Percentiles rank a stretch among this genome's conserved stretches.
These are phyloP conservation scores for Tillandsia fasciculata DNA, from an alignment of 176 grass and related monocot species.

Conservation along the genomic window DNA sequence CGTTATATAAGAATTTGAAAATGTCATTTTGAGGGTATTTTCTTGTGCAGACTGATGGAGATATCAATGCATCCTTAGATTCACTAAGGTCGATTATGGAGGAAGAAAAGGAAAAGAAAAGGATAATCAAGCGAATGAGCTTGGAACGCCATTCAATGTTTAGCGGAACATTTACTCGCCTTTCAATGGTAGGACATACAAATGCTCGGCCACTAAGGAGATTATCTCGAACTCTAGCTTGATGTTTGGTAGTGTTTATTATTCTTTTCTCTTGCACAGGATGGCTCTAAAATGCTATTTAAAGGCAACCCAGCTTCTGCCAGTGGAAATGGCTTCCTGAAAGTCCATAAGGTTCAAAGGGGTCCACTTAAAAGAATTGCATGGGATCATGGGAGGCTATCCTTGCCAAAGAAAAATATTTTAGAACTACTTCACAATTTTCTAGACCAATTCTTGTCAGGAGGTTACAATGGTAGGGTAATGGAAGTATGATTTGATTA, in stretches of 20 bases:
- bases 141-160: slow-evolving; percentile 38
- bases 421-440: slow-evolving; percentile 51
- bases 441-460: slow-evolving; percentile 79
- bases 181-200: slow-evolving; percentile 40
- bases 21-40: not conserved
- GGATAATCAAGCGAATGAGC: slow-evolving; percentile 29
- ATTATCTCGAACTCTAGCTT: slow-evolving; percentile 15
- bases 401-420: slow-evolving; percentile 51
- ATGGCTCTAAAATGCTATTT: slow-evolving; percentile 82
- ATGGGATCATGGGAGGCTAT: slow-evolving; percentile 60
- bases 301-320: slow-evolving; percentile 59
- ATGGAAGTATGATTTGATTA: not conserved
- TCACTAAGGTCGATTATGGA: slow-evolving; percentile 62
- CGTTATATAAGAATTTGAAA: not conserved
- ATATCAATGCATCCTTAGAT: slow-evolving; percentile 52
- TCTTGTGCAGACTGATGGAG: slow-evolving; percentile 21
- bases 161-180: slow-evolving; percentile 50
- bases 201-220: slow-evolving; percentile 6
- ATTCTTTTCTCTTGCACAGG: slow-evolving; percentile 29
- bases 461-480: slow-evolving; percentile 79
- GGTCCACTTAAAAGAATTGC: slow-evolving; percentile 82
- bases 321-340: slow-evolving; percentile 46
- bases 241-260: slow-evolving; percentile 7
- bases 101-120: slow-evolving; percentile 46
- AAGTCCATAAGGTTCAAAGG: slow-evolving; percentile 61